phyloP scores from a whole-genome alignment of 2,329 filamentous ascomycete species.

The Cryphonectria japonica region DNA sequence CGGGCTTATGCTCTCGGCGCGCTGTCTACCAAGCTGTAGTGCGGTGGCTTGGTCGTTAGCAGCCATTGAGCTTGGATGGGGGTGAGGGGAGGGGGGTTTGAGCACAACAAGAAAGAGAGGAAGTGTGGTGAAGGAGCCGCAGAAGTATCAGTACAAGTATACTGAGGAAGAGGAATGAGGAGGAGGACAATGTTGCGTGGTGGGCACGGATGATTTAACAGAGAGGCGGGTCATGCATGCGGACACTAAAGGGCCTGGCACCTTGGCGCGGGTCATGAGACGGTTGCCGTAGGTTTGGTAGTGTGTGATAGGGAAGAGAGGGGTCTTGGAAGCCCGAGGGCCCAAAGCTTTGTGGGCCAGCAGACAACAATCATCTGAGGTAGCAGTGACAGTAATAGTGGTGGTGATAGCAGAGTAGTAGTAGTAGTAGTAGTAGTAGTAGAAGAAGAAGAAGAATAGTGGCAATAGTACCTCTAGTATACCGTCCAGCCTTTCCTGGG shows the following conservation, averaged over 20 bases:
- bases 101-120: neutral
- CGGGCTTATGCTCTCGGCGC: conserved; percentile 29
- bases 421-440: neutral
- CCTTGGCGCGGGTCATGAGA: neutral
- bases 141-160: too few species aligned
- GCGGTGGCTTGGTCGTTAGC: neutral
- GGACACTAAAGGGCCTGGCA: conserved; percentile 4
- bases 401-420: neutral
- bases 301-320: neutral
- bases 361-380: neutral
- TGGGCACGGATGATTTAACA: neutral
- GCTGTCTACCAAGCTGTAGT: conserved; percentile 25
- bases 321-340: neutral
- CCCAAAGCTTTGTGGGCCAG: neutral
- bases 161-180: neutral
- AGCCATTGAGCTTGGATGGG: neutral
- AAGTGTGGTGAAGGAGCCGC: neutral
- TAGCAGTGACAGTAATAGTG: neutral
- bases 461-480: conserved; percentile 39
- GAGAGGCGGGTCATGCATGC: neutral
- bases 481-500: conserved; percentile 38
- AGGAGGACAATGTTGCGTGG: neutral
- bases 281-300: neutral
- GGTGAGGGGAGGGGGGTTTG: neutral
- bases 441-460: neutral